Base-by-base conservation (phyloP, 805 yeast genomes). In the Nakazawaea siamensis region DNA sequence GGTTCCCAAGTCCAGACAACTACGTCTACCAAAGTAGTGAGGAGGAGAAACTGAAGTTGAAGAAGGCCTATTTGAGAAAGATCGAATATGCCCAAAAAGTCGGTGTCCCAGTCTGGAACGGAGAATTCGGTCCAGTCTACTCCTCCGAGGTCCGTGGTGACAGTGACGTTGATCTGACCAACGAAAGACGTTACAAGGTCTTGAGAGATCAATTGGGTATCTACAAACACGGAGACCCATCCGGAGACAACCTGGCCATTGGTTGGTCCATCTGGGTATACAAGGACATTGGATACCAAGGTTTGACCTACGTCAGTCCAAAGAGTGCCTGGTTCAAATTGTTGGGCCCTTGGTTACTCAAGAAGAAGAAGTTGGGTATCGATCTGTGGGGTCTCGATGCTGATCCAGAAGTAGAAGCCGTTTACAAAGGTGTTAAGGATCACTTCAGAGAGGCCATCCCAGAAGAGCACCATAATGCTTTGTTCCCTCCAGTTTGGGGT, bases 231-330 rank as follows among this genome's bases (percentile, higher is more conserved):
- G 73, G 73, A 18, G 71, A 68, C 39, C 73, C 73, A 4, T 59
- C 68, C 4, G 71, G 72, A 12, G 71, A 64, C 47, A 52, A 52
- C 5, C 21, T 58, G 9, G 65, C 71, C 15, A 67, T 68, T 35
- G 47, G 62, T 19, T 69, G 73, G 73, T 65, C 73, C 5, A 67
- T 69, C 38, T 69, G 75, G 75, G 51, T 67, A 7, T 69, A 70
- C 50, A 69, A 69, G 47, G 74, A 70, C 46, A 62, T 69, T 46
- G 73, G 75, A 1, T 67, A 54, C 47, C 74, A 70, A 52, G 74
- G 73, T 2, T 47, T 70, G 43, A 59, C 69, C 12, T 66, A 57
- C 40, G 73, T 67, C 21, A 50, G 61, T 9, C 70, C 73, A 24
- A 44, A 57, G 14, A 62, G 72, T 24, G 57, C 58, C 41, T 66